Conservation (phyloP, 345 rosid species). For the Eucalyptus shirleyi region DNA sequence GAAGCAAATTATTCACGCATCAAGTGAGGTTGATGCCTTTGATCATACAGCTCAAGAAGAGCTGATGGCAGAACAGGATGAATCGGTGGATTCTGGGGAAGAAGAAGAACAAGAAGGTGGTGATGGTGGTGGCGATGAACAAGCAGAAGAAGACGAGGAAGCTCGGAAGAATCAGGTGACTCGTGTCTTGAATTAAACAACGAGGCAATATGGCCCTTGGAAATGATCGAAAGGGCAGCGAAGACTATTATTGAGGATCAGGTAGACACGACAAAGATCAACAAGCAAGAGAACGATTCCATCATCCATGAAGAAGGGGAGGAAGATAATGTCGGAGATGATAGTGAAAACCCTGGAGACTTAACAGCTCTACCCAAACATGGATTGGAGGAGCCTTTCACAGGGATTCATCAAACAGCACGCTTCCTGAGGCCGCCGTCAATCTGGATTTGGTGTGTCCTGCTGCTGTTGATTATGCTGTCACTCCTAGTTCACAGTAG, state of each 20-base stretch:
- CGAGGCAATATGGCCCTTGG: slow-evolving; percentile 28
- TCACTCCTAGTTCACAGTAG: background rate
- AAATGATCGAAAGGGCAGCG: slow-evolving; percentile 1
- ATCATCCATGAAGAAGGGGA: background rate
- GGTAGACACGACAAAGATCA: background rate
- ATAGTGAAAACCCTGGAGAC: background rate
- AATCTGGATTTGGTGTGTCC: background rate
- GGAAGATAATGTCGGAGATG: background rate
- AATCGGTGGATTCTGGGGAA: background rate
- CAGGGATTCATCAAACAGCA: background rate
- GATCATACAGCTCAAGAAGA: background rate
- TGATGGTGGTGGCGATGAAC: background rate
- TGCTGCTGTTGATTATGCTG: background rate
- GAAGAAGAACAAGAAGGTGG: background rate
- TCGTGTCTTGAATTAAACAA: slow-evolving; percentile 14
- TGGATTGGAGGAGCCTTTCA: background rate
- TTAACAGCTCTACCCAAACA: background rate
- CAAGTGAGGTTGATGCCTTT: background rate
- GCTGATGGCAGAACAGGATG: background rate
- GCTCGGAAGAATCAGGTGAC: slow-evolving; percentile 14
- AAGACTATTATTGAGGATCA: background rate
- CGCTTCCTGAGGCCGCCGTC: background rate
- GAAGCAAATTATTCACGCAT: background rate
- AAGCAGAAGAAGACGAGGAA: background rate
- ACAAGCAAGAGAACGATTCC: background rate